Evolutionary conservation across 228 moss, liverwort and hornwort species (phyloP), one percentile per base, ranked within the genome.

Genomic region (Sphagnum fallax): DNA sequence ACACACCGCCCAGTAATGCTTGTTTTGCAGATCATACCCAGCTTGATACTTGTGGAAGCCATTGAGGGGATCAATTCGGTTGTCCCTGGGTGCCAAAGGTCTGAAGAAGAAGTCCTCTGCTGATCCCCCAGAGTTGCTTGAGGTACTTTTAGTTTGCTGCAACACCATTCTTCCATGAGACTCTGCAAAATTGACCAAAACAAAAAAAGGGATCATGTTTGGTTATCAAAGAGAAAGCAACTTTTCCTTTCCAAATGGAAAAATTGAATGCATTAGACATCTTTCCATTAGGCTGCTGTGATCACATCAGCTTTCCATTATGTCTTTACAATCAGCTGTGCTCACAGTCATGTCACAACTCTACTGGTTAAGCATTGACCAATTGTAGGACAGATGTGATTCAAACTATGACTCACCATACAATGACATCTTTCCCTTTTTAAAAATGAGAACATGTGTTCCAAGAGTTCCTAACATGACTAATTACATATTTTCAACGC

Each of bases 1-100:
- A 60, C 84, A 68, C 69, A 88, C 88, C 76, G 88, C 84, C 84
- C 84, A 84, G 72, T 88, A 88, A 52, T 88, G 80, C 79, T 71
- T 77, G 77, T 75, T 88, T 63, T 75, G 77, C 66, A 88, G 49
- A 61, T 88, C 84, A 70, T 81, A 88, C 18, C 88, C 88, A 10
- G 59, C 60, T 52, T 75, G 68, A 73, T 88, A 88, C 48, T 67
- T 52, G 59, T 79, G 62, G 67, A 88, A 81, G 58, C 68, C 7
- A 11, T 77, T 53, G 8, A 84, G 76, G 12, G 82, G 82, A 67
- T 88, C 88, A 18, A 79, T 15, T 32, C 88, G 84, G 67, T 88
- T 62, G 71, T 52, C 11, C 3, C 79, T 81, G 12, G 72, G 62
- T 11, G 75, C 88, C 75, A 88, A 52, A 7, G 82, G 88, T 65